Evolutionary conservation across 2,329 filamentous ascomycete species (phyloP), one percentile per base, ranked within the genome.

Genomic region (Stachybotrys chlorohalonatus): DNA sequence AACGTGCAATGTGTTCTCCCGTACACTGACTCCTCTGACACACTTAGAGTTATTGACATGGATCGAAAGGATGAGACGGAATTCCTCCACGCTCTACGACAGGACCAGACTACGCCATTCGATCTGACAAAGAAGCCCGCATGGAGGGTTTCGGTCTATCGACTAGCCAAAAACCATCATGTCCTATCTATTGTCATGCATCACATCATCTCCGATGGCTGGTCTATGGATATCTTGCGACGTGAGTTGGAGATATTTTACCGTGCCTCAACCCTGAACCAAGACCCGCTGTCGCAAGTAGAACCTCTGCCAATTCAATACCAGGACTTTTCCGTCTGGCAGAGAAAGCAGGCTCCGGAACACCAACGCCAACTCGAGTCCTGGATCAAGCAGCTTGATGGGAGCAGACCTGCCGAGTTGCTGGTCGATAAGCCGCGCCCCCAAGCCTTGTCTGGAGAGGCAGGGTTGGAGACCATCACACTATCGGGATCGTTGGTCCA

Each of bases 161-260:
- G 52, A 7, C 17, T 56, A 1, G 55, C 49, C 5, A 16, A 52
- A n/a, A 24, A 36, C 45, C 31, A 52, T 7, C 50, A 52, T 42
- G 16, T 52, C 7, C 47, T 57, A 24, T 55, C 54, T 9, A 52
- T 57, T 15, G 54, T 57, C 11, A 55, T 57, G 53, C 56, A 57
- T 47, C 56, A 57, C 32, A 57, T 57, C 16, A 53, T 57, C 13
- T 53, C 56, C 4, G 56, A 57, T 36, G 56, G 56, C 5, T 49
- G 47, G 47, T 30, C 47, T 6, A 30, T 49, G 6, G 47, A 49
- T 15, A 17, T 49, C 15, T 3, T 49, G 47, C 47, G 47, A 9
- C 11, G 15, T 13, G 47, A 49, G 16, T 30, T 49, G 13, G 47
- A 30, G 8, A 5, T 49, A 7, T 17, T 49, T 13, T 49, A 49